Evolutionary conservation across 2,329 filamentous ascomycete species (phyloP).

Genomic region (Botrytis tulipae): DNA sequence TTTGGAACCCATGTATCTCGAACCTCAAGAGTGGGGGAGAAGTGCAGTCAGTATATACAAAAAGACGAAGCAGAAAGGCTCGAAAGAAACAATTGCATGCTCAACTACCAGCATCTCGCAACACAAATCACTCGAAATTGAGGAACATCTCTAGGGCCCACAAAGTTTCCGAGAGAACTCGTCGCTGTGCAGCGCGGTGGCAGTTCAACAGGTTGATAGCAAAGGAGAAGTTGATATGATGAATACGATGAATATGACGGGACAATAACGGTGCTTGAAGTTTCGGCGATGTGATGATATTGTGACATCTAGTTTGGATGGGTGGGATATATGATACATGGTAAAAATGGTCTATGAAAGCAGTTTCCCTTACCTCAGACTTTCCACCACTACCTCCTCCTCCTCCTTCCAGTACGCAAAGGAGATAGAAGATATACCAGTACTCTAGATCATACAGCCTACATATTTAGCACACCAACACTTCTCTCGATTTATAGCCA

Average conservation of each 20-base stretch:
- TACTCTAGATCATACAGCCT: too few relatives aligned
- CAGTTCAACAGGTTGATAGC: too few relatives aligned
- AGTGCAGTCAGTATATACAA: background rate
- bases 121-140: too few relatives aligned
- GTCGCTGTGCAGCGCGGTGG: too few relatives aligned
- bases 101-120: too few relatives aligned
- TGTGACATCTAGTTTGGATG: background rate
- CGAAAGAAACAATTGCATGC: background rate
- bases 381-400: too few relatives aligned
- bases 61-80: background rate
- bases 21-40: background rate
- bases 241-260: background rate
- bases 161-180: background rate
- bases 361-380: background rate
- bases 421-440: too few relatives aligned
- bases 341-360: rapidly evolving
- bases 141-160: background rate
- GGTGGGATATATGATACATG: background rate
- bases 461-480: too few relatives aligned
- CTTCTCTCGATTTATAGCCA: too few relatives aligned
- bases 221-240: too few relatives aligned
- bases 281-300: background rate
- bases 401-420: background rate
- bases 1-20: background rate
- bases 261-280: background rate